Conservation (phyloP, 2,329 filamentous ascomycete species). For the Penicillium corylophilum region DNA sequence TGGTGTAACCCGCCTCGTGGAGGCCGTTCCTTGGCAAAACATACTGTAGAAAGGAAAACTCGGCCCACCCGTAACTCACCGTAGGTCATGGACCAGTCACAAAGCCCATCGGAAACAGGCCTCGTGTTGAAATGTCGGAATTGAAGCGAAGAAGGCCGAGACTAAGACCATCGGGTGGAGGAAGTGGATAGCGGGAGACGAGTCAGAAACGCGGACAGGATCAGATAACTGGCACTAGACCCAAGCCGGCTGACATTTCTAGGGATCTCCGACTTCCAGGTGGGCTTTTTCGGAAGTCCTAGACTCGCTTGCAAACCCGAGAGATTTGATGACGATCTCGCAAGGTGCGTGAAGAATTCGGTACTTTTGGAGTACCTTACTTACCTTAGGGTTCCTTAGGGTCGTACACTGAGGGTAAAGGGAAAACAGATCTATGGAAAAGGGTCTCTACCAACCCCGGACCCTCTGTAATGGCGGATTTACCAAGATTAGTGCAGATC, state of each 20-base stretch:
- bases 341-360: background rate
- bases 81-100: background rate
- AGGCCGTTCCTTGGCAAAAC: background rate
- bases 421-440: background rate
- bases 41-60: background rate
- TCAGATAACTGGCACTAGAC: conserved; percentile 27
- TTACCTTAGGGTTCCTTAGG: background rate
- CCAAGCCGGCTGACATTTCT: conserved; percentile 19
- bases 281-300: conserved; percentile 11
- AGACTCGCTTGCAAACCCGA: conserved; percentile 1
- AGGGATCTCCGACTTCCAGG: conserved; percentile 10
- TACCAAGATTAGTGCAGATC: background rate
- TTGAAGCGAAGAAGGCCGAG: conserved; percentile 11
- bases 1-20: background rate
- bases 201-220: conserved; percentile 21
- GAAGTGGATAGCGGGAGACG: conserved; percentile 25
- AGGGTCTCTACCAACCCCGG: background rate
- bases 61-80: background rate
- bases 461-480: background rate
- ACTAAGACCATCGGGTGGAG: conserved; percentile 18
- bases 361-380: background rate
- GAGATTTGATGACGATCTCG: background rate
- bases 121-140: conserved; percentile 11
- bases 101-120: background rate
- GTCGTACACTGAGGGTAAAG: background rate